phyloP scores from a whole-genome alignment of 2,329 filamentous ascomycete genomes.

The Leptoxyphium fumago region DNA sequence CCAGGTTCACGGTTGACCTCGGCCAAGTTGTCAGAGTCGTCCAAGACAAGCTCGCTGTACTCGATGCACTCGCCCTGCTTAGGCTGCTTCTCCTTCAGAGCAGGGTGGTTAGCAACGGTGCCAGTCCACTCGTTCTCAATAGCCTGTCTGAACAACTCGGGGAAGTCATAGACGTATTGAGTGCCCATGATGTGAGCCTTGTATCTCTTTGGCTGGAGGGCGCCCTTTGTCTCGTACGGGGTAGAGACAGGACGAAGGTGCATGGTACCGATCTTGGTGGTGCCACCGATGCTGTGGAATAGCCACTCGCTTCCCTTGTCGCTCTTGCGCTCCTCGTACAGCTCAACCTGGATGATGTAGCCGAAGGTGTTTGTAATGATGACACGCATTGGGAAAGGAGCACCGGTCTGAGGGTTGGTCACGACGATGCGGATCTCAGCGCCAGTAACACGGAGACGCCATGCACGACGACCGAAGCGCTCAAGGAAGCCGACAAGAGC shows the following conservation, averaged over 20 bases:
- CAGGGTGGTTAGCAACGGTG: constrained; percentile 57
- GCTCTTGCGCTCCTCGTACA: constrained; percentile 94
- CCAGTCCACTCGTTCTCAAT: constrained; percentile 89
- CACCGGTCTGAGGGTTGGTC: constrained; percentile 72
- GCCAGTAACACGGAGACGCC: constrained; percentile 90
- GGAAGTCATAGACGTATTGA: constrained; percentile 99
- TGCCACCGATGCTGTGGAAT: constrained; percentile 94
- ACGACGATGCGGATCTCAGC: constrained; percentile 98
- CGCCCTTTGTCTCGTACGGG: constrained; percentile 95
- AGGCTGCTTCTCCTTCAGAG: constrained; percentile 66
- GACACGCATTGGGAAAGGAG: constrained; percentile 82
- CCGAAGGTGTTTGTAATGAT: constrained; percentile 97
- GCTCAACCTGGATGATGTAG: constrained; percentile 92
- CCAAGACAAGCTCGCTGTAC: constrained; percentile 84
- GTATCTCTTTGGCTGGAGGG: constrained; percentile 96
- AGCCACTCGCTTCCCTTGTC: constrained; percentile 91
- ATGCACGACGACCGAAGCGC: constrained; percentile 84
- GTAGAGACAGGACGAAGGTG: constrained; percentile 82
- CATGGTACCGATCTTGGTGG: constrained; percentile 88
- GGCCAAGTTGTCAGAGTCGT: constrained; percentile 80
- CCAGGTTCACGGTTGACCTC: constrained; percentile 92
- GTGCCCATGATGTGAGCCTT: constrained; percentile 99
- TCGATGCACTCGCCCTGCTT: constrained; percentile 81
- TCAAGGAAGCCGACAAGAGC: constrained; percentile 91
- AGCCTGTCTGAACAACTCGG: constrained; percentile 94